Evolutionary conservation across 768 basidiomycete genomes (phyloP), one percentile per base, ranked within the genome.

Genomic region (Zangia roseola): DNA sequence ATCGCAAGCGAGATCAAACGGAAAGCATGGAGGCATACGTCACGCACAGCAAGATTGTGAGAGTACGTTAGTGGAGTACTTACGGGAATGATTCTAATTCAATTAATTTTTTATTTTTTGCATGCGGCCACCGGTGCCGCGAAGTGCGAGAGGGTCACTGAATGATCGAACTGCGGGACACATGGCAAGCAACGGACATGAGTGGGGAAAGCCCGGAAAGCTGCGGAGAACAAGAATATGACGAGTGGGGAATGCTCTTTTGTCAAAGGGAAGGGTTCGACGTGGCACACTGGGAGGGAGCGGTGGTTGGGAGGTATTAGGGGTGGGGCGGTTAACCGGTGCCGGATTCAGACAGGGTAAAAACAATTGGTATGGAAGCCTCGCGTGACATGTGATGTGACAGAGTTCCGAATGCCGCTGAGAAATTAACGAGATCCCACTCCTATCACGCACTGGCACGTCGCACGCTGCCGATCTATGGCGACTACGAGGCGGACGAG

Each of bases 371-470:
- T 26, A 36, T 34, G 44, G 35, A 19, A 36, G 43, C 6, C 4
- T 31, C 31, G 14, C 14, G 31, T 31, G 31, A 31, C 31, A 31
- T 31, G 31, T 31, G 30, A 31, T 31, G 30, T 31, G 30, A 31
- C 30, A 6, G 13, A 2, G 2, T n/a, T n/a, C n/a, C n/a, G n/a
- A n/a, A n/a, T n/a, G n/a, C n/a, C n/a, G n/a, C n/a, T n/a, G n/a
- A n/a, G n/a, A n/a, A 28, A 28, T 28, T 2, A 28, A 28, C 16
- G 2, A n/a, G n/a, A 16, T 31, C 16, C 31, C 4, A 60, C 62
- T 60, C 51, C 55, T 58, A 65, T 63, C 57, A 55, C 41, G 25
- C 44, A 16, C 14, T n/a, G n/a, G n/a, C n/a, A n/a, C n/a, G n/a
- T n/a, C n/a, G n/a, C n/a, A n/a, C n/a, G n/a, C n/a, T n/a, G 39